Conservation (phyloP, 805 yeast genomes). For the Candida railenensis region DNA sequence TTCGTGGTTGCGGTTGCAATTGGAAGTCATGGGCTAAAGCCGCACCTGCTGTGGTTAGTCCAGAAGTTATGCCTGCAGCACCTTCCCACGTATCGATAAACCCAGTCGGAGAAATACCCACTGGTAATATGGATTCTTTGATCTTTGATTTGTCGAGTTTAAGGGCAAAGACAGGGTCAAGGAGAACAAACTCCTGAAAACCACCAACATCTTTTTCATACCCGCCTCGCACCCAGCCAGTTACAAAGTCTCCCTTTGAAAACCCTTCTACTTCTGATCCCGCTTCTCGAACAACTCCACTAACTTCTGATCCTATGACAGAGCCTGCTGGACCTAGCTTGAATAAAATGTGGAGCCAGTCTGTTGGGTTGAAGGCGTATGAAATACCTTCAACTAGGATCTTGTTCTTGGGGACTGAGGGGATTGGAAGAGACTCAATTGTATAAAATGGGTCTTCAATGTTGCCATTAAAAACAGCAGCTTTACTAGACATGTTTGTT, state of each 20-base stretch:
- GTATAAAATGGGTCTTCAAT: not conserved
- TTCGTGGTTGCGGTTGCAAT: conserved; percentile 12
- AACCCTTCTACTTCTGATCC: conserved; percentile 41
- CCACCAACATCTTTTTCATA: conserved; percentile 51
- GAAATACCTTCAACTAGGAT: conserved; percentile 52
- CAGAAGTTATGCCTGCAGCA: conserved; percentile 59
- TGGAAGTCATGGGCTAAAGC: conserved; percentile 35
- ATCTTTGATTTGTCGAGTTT: conserved; percentile 21
- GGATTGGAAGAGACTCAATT: conserved; percentile 26
- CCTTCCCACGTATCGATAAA: conserved; percentile 53
- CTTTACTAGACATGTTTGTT: not conserved
- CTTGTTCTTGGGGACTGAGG: conserved; percentile 33
- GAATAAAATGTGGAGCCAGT: conserved; percentile 57
- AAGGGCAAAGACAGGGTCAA: conserved; percentile 33
- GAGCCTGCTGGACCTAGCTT: conserved; percentile 44
- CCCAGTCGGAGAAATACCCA: conserved; percentile 31
- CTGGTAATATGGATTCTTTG: conserved; percentile 14
- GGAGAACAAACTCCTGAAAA: conserved; percentile 54
- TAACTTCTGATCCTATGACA: conserved; percentile 60
- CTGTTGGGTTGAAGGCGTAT: conserved; percentile 66
- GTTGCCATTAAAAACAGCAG: not conserved
- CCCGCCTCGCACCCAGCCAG: conserved; percentile 55
- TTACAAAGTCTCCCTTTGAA: conserved; percentile 58
- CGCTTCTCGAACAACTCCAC: conserved; percentile 57
- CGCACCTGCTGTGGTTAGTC: conserved; percentile 50